Evolutionary conservation across 176 grass and related monocot genomes (phyloP), one percentile per base, ranked within the genome.

Genomic region (Oryza longistaminata): DNA sequence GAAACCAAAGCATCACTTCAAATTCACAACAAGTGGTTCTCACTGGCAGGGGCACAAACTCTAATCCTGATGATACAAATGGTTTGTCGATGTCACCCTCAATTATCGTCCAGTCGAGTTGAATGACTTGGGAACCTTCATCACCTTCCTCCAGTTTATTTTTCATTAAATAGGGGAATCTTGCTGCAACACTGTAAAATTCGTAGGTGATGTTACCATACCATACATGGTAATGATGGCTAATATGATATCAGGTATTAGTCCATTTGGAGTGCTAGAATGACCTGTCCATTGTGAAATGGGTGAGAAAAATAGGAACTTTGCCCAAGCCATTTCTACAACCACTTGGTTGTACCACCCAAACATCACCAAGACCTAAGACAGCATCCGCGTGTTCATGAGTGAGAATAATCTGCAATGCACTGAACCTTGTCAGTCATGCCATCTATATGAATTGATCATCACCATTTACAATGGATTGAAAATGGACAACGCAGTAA

Each of bases 321-420:
- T 73, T 74, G 37, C 85, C 15, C 2, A 76, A 83, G 16, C 85
- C 83, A 68, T 98, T 89, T 80, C 58, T 66, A 24, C 17, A 15
- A 62, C 84, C 85, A 49, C 49, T 87, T 52, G 89, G 67, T 34
- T 95, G 89, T 37, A 92, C 83, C 22, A 83, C 40, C 42, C 87
- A 88, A 43, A 93, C 83, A 35, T 98, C 95, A 31, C 83, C 89
- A 78, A 98, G 96, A n/a, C 96, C 96, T 75, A 95, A 88, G 53
- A 92, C 55, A 66, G 96, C 96, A 58, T 98, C 96, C 0, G 93
- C 93, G 66, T 98, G 96, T 42, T 98, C 96, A 87, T 95, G 96
- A 15, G 96, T 98, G 53, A 98, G 88, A 87, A 98, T 95, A 73
- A 98, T 92, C 96, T 98, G 91, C 87, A 85, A 15, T 37, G 29